These are phyloP conservation scores for Coprinellus micaceus DNA, from an alignment of 768 basidiomycete species.

Conservation along the genomic window DNA sequence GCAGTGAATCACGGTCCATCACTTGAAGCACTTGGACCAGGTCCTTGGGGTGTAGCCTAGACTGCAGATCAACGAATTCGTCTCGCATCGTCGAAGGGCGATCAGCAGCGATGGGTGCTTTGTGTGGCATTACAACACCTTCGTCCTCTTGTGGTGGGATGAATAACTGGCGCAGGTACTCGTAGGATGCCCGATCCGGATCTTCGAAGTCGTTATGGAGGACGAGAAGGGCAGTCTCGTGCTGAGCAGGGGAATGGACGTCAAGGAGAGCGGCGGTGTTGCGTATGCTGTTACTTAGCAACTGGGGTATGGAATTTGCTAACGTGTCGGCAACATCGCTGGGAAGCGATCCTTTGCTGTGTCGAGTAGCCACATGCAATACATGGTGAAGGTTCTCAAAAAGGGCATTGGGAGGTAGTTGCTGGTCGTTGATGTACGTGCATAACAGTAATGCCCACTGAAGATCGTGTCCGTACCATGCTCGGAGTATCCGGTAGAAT, in stretches of 20 bases:
- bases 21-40: slow-evolving; percentile 61
- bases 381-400: slow-evolving; percentile 66
- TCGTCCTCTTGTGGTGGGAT: slow-evolving; percentile 48
- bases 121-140: slow-evolving; percentile 25
- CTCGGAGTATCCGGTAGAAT: slow-evolving; percentile 87
- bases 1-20: slow-evolving; percentile 50
- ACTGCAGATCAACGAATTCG: slow-evolving; percentile 70
- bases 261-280: slow-evolving; percentile 75
- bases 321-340: slow-evolving; percentile 52
- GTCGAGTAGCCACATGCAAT: slow-evolving; percentile 41
- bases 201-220: slow-evolving; percentile 36
- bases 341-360: slow-evolving; percentile 51
- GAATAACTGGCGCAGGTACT: slow-evolving; percentile 75
- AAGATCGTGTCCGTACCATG: slow-evolving; percentile 71
- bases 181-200: slow-evolving; percentile 52
- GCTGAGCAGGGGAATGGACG: slow-evolving; percentile 59
- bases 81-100: slow-evolving; percentile 50
- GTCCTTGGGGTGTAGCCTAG: slow-evolving; percentile 59
- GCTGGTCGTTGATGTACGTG: slow-evolving; percentile 73
- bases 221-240: slow-evolving; percentile 54
- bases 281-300: slow-evolving; percentile 58
- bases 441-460: slow-evolving; percentile 72
- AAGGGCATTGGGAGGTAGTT: slow-evolving; percentile 54
- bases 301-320: slow-evolving; percentile 54
- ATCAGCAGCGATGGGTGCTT: slow-evolving; percentile 34